A percentile compares a stretch with the other conserved stretches of the same genome.
These are phyloP conservation scores for Raffaelea ambrosiae DNA, from an alignment of 2,329 filamentous ascomycete genomes.

Conservation along the genomic window DNA sequence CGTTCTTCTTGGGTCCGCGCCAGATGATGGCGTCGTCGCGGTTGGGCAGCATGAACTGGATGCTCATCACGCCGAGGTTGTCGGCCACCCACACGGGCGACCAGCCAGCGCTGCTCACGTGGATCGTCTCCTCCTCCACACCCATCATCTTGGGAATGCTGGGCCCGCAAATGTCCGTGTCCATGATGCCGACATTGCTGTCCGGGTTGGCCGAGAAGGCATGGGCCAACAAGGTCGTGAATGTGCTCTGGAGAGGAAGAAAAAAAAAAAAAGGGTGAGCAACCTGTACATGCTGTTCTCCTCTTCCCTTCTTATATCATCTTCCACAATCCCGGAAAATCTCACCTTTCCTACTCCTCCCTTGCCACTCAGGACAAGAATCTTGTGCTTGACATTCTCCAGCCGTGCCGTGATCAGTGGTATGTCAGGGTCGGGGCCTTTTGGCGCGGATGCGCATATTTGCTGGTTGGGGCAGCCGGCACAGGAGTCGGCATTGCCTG, in stretches of 20 bases:
- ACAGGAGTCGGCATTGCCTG: constrained; percentile 71
- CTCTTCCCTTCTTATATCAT: neutral
- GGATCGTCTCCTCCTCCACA: constrained; percentile 86
- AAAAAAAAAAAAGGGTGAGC: constrained; percentile 24
- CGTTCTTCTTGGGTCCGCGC: constrained; percentile 97
- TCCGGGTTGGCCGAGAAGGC: constrained; percentile 82
- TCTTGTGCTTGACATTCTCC: constrained; percentile 76
- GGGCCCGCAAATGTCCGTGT: constrained; percentile 94
- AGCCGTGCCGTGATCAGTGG: constrained; percentile 79
- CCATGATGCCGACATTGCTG: constrained; percentile 85
- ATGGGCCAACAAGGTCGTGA: constrained; percentile 40
- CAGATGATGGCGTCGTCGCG: constrained; percentile 94
- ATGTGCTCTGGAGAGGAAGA: constrained; percentile 11
- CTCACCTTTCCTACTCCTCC: constrained; percentile 80
- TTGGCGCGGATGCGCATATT: constrained; percentile 89
- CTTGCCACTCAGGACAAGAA: constrained; percentile 88
- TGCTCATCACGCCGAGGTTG: constrained; percentile 91
- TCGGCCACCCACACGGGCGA: constrained; percentile 92
- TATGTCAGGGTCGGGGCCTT: constrained; percentile 92
- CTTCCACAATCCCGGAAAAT: too few relatives aligned
- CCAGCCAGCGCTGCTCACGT: constrained; percentile 83
- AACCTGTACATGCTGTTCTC: too few relatives aligned
- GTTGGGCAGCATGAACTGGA: constrained; percentile 96
- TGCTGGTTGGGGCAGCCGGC: constrained; percentile 91
- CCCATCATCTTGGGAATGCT: constrained; percentile 99